phyloP scores from a whole-genome alignment of 768 basidiomycete genomes.

The Pluteus cervinus region DNA sequence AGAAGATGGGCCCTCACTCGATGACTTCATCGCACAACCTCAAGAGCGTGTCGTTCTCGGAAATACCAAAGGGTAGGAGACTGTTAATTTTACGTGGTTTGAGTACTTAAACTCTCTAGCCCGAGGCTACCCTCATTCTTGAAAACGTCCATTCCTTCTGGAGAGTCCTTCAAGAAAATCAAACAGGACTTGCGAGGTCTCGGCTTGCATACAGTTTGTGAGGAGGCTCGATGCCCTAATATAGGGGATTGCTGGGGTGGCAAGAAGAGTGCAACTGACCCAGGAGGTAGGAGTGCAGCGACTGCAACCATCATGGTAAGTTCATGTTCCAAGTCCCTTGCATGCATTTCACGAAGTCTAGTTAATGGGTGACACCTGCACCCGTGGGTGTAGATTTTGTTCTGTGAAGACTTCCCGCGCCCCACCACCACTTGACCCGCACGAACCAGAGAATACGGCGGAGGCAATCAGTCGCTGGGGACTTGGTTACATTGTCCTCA shows the following conservation, averaged over 20 bases:
- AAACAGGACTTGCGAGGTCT: slow-evolving; percentile 94
- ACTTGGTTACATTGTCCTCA: slow-evolving; percentile 94
- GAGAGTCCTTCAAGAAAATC: slow-evolving; percentile 83
- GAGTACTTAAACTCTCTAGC: slow-evolving; percentile 28
- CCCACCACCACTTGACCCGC: slow-evolving; percentile 88
- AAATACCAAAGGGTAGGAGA: slow-evolving; percentile 58
- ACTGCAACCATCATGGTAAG: slow-evolving; percentile 98
- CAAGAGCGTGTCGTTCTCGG: slow-evolving; percentile 64
- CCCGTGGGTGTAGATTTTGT: slow-evolving; percentile 95
- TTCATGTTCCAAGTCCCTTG: too few relatives aligned
- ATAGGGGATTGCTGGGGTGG: slow-evolving; percentile 99
- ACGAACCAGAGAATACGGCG: slow-evolving; percentile 97
- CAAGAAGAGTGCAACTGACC: slow-evolving; percentile 54
- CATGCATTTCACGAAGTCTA: slow-evolving; percentile 24
- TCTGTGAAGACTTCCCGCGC: slow-evolving; percentile 89
- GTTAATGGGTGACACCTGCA: slow-evolving; percentile 99
- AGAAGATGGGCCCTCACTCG: slow-evolving; percentile 63
- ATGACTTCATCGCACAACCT: slow-evolving; percentile 71
- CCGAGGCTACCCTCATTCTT: slow-evolving; percentile 83
- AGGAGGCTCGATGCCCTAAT: slow-evolving; percentile 98
- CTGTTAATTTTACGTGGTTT: slow-evolving; percentile 1
- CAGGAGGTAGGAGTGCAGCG: slow-evolving; percentile 73
- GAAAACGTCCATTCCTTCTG: slow-evolving; percentile 90
- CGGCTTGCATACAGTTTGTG: slow-evolving; percentile 92
- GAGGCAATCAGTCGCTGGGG: slow-evolving; percentile 99